A percentile compares a stretch with the other conserved stretches of the same genome.
Evolutionary conservation across 1,284 basidiomycete species (phyloP).

Genomic region (Athelia psychrophila): DNA sequence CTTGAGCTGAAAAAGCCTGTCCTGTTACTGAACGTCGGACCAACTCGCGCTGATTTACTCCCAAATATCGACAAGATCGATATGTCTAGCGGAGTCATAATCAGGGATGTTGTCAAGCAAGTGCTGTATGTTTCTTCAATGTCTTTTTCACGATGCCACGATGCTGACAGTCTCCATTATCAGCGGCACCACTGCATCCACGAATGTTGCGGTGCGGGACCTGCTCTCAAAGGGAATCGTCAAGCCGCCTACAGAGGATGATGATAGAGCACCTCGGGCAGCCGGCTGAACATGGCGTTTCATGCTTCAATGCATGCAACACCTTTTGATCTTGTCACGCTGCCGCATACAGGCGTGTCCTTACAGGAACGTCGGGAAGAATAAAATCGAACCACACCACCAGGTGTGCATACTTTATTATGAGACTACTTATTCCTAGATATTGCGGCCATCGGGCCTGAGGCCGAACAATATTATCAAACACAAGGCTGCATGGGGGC

Average conservation of each 20-base stretch:
- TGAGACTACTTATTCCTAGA: too few species aligned
- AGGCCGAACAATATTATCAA: too few species aligned
- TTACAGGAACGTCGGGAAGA: too few species aligned
- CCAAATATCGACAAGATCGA: conserved; percentile 75
- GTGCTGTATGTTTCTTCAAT: conserved; percentile 47
- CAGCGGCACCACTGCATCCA: conserved; percentile 37
- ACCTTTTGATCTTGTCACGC: too few species aligned
- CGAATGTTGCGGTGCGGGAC: conserved; percentile 39
- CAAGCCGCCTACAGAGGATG: conserved; percentile 43
- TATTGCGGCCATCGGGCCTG: too few species aligned
- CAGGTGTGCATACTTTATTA: too few species aligned
- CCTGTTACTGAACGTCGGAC: conserved; percentile 82
- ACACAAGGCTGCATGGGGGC: too few species aligned
- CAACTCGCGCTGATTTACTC: conserved; percentile 81
- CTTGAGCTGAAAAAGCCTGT: conserved; percentile 74
- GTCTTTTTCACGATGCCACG: background rate
- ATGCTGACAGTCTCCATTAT: background rate
- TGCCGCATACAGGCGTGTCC: too few species aligned
- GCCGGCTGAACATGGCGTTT: conserved; percentile 9
- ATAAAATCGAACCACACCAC: too few species aligned
- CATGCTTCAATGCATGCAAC: too few species aligned
- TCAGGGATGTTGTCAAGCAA: conserved; percentile 57
- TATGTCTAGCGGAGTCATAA: conserved; percentile 62
- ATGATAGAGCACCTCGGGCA: conserved; percentile 22
- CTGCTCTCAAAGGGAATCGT: conserved; percentile 57